Evolutionary conservation across 345 rosid species (phyloP), one percentile per base, ranked within the genome.

Genomic region (Cardiospermum halicacabum): DNA sequence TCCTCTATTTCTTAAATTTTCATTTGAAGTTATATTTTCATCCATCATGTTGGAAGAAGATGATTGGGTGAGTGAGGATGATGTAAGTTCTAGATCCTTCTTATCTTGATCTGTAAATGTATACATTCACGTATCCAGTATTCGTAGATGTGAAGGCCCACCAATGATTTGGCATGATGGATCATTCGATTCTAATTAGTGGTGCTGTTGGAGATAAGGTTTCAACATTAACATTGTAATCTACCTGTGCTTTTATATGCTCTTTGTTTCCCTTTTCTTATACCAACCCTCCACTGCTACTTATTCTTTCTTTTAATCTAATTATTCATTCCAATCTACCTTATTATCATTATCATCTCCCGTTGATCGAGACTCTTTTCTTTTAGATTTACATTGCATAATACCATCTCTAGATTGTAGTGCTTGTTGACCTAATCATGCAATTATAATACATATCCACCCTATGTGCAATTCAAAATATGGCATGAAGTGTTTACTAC

Each of bases 201-300:
- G 62, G 69, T 57, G 71, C 68, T 73, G 78, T 49, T 76, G 76
- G 76, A 73, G 84, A 80, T 80, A 80, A 80, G 81, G 81, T 71
- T 80, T 80, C 75, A 49, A 59, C 69, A 61, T n/a, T n/a, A n/a
- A n/a, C n/a, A n/a, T n/a, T n/a, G n/a, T n/a, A n/a, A n/a, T n/a
- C n/a, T n/a, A n/a, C n/a, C n/a, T n/a, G n/a, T n/a, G n/a, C n/a
- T n/a, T n/a, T n/a, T n/a, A n/a, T 62, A 74, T 73, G 81, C 81
- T 62, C 63, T 68, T 67, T 71, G 72, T 66, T 80, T 65, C 65
- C 70, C 76, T 66, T 76, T 76, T 70, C 51, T 56, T 42, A 63
- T 49, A 37, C 68, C 62, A 60, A 67, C 71, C 70, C 76, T 58
- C 70, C 64, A 59, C 67, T 26, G 22, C 68, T 40, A 65, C 64